Evolutionary conservation across 805 yeast genomes (phyloP), one percentile per base, ranked within the genome.

Genomic region (Metschnikowia sp.): DNA sequence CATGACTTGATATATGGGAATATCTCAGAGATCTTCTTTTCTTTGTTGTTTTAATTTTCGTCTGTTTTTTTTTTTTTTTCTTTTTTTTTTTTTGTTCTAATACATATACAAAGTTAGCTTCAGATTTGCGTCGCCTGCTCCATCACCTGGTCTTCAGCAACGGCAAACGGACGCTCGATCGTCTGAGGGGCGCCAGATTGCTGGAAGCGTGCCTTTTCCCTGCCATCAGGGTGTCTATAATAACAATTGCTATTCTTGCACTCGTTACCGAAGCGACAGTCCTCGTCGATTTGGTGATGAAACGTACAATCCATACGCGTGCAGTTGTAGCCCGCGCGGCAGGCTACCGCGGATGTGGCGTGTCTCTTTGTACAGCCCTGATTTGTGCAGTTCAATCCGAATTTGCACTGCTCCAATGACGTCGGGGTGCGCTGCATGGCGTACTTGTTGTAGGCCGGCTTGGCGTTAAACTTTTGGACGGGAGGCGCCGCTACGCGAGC

Each of bases 311-410:
- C 94, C 41, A 81, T 72, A 65, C 96, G 81, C 15, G 80, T 76
- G 71, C 97, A 90, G 41, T 75, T 75, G 28, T 79, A 78, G 26
- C 97, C 96, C 30, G 83, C 88, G 61, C 96, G 87, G 64, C 97
- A 90, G 51, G 87, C 67, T 29, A 83, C 79, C 8, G 79, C 75
- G 8, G 87, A 75, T 13, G 81, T 76, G 2, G 97, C 95, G 67
- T 90, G 97, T 69, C 97, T 81, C 64, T 79, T 86, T 50, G 86
- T 84, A 68, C 97, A 90, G 58, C 76, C 77, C 55, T 75, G 79
- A 61, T 88, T 88, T 38, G 89, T 84, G 68, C 97, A 90, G 50
- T 78, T 74, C 9, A 77, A 55, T 34, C 91, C 90, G 62, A 81
- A 90, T 64, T 85, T 87, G 68, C 97, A 90, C 59, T 88, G 88